These are phyloP conservation scores for Ormosia semicastrata DNA, from an alignment of 306 rosid species.

Conservation along the genomic window DNA sequence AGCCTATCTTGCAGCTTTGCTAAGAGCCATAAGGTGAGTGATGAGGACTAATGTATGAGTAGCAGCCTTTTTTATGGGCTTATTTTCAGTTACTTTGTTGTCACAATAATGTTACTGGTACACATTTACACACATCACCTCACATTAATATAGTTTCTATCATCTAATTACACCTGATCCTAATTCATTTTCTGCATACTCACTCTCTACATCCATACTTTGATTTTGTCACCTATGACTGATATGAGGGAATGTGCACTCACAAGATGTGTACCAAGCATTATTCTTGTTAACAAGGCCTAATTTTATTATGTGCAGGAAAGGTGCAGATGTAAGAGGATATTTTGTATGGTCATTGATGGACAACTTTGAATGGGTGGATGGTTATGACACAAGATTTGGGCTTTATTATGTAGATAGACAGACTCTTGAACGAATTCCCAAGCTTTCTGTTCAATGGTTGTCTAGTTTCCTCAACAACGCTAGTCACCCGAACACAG, in stretches of 20 bases:
- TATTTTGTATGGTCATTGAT: slow-evolving; percentile 65
- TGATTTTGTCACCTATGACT: no score
- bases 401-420: slow-evolving; percentile 59
- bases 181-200: no score
- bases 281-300: background rate
- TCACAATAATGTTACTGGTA: no score
- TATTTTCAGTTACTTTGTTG: background rate
- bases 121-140: no score
- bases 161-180: no score
- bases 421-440: slow-evolving; percentile 44
- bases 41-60: background rate
- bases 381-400: slow-evolving; percentile 46
- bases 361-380: slow-evolving; percentile 64
- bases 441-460: slow-evolving; percentile 66
- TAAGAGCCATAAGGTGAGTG: slow-evolving; percentile 55
- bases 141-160: no score
- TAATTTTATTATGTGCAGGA: slow-evolving; percentile 28
- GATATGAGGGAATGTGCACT: no score
- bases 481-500: background rate
- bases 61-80: background rate
- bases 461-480: slow-evolving; percentile 47
- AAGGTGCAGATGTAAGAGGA: slow-evolving; percentile 75
- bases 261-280: background rate
- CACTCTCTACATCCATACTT: no score
- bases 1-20: slow-evolving; percentile 53